Percentiles rank a stretch among this genome's conserved stretches.
phyloP scores from a whole-genome alignment of 1,139 yeast species.

The Eremothecium coryli region DNA sequence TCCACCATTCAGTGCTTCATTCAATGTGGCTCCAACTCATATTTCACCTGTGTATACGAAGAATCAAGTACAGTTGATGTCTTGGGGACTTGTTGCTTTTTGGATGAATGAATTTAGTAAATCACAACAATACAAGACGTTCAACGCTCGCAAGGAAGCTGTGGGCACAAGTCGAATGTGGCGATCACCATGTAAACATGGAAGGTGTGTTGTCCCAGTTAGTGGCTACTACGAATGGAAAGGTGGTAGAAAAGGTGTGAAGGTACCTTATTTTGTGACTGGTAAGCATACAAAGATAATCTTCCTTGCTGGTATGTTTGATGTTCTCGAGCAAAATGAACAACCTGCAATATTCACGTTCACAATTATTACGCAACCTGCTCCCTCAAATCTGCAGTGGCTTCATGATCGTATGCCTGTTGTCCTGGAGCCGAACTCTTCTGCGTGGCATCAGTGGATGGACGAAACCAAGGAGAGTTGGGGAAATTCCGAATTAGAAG shows the following conservation, averaged over 20 bases:
- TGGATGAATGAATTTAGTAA: constrained; percentile 38
- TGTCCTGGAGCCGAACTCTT: constrained; percentile 47
- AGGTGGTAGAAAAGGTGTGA: constrained; percentile 23
- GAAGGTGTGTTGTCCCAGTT: constrained; percentile 61
- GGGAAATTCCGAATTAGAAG: too few species aligned
- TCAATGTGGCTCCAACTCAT: constrained; percentile 46
- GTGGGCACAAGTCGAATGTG: constrained; percentile 42
- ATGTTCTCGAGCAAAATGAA: constrained; percentile 29
- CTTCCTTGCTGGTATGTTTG: constrained; percentile 64
- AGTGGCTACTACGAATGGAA: constrained; percentile 86
- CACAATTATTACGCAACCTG: constrained; percentile 68
- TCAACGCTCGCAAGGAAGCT: constrained; percentile 60
- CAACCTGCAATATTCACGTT: constrained; percentile 36
- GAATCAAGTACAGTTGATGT: constrained; percentile 37
- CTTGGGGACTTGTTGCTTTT: constrained; percentile 53
- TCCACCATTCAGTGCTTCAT: constrained; percentile 17
- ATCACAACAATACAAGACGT: constrained; percentile 35
- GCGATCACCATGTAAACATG: constrained; percentile 30
- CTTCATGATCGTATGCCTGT: constrained; percentile 74
- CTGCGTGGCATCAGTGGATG: constrained; percentile 57
- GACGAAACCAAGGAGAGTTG: constrained; percentile 34
- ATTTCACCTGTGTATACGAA: constrained; percentile 37
- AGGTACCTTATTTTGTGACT: constrained; percentile 57
- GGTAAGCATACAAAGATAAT: constrained; percentile 44
- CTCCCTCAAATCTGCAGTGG: constrained; percentile 53